Conservation (phyloP, 805 yeast species). For the Clavispora fructus region DNA sequence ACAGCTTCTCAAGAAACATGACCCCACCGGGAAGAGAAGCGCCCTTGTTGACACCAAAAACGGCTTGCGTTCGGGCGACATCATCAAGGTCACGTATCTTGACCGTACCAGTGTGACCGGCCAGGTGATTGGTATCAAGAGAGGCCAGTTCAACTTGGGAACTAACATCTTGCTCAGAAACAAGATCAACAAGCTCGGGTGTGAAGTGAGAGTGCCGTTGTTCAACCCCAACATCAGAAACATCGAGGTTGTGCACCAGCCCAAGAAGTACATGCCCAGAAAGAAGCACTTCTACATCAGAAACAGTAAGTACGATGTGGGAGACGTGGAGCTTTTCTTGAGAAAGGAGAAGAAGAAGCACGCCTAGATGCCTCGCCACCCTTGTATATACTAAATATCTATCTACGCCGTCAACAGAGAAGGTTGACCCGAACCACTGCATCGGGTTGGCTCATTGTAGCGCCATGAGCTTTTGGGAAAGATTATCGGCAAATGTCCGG, state of each 20-base stretch:
- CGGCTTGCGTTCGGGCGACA: constrained; percentile 72
- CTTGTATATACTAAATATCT: constrained; percentile 1
- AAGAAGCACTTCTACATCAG: constrained; percentile 89
- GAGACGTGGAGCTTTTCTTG: constrained; percentile 50
- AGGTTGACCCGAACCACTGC: too few species aligned
- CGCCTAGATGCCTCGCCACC: background rate
- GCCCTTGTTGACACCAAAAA: constrained; percentile 44
- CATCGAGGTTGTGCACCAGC: constrained; percentile 74
- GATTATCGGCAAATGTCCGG: constrained; percentile 8
- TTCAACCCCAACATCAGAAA: constrained; percentile 74
- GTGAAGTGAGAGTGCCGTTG: constrained; percentile 75
- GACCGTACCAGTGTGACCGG: constrained; percentile 71
- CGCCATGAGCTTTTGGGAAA: constrained; percentile 6
- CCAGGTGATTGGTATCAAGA: constrained; percentile 69
- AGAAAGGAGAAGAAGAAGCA: constrained; percentile 13
- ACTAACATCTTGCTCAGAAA: constrained; percentile 79
- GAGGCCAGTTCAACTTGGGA: constrained; percentile 55
- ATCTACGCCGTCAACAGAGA: background rate
- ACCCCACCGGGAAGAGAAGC: constrained; percentile 66
- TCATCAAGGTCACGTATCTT: constrained; percentile 67
- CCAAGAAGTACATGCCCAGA: constrained; percentile 65
- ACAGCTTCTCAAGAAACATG: constrained; percentile 55
- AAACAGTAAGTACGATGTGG: constrained; percentile 62
- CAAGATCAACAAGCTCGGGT: constrained; percentile 76
- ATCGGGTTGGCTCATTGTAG: background rate